Conservation (phyloP, 345 rosid species). For the Pistacia integerrima region DNA sequence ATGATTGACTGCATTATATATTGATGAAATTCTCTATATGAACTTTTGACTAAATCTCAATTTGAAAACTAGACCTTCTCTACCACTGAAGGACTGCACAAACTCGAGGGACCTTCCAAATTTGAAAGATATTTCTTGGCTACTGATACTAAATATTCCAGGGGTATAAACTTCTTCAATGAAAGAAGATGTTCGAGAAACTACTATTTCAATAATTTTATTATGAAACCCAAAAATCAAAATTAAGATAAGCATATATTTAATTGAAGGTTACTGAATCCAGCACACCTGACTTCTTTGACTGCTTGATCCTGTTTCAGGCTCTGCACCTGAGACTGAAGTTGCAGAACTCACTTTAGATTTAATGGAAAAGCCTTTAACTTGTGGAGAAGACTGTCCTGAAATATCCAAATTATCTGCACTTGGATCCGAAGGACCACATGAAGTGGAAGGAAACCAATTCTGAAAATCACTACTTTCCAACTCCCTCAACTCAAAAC, state of each 20-base stretch:
- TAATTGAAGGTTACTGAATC: conserved; percentile 1
- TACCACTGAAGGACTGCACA: background rate
- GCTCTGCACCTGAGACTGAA: conserved; percentile 23
- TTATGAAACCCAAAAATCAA: no score
- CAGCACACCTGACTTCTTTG: conserved; percentile 36
- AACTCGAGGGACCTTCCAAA: background rate
- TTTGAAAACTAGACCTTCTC: background rate
- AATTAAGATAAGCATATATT: background rate
- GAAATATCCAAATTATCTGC: conserved; percentile 12
- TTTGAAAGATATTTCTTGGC: background rate
- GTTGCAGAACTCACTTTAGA: conserved; percentile 22
- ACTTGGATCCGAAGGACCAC: conserved; percentile 21
- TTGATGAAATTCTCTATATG: background rate
- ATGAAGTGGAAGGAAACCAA: conserved; percentile 27
- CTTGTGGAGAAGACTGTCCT: conserved; percentile 17
- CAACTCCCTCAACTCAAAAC: conserved; percentile 48
- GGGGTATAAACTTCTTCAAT: background rate
- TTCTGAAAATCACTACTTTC: conserved; percentile 18
- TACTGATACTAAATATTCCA: background rate
- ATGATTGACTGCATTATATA: background rate
- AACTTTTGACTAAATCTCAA: background rate
- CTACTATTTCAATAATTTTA: background rate
- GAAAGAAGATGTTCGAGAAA: background rate
- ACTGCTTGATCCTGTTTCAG: conserved; percentile 29
- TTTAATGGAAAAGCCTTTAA: conserved; percentile 24